phyloP scores from a whole-genome alignment of 345 rosid genomes.

The Gossypium bickii region DNA sequence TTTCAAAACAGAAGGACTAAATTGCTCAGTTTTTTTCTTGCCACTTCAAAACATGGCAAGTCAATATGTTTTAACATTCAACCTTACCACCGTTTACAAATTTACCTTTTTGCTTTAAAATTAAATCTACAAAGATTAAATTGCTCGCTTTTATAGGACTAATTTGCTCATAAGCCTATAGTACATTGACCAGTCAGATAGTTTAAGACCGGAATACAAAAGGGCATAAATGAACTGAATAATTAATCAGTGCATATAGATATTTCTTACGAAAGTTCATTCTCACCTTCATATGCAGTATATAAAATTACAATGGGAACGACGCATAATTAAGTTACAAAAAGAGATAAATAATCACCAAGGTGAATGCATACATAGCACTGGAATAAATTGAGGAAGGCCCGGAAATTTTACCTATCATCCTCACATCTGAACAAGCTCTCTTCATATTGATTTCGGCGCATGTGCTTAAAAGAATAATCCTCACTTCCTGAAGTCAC shows the following conservation, averaged over 20 bases:
- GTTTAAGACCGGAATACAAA: no score
- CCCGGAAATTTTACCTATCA: conserved; percentile 56
- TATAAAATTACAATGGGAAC: neutral
- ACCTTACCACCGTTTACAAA: no score
- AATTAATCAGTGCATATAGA: neutral
- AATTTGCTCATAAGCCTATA: no score
- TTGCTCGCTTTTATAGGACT: no score
- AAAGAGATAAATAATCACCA: neutral
- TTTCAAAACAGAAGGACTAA: no score
- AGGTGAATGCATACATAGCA: neutral
- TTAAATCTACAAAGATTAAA: no score
- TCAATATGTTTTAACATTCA: no score
- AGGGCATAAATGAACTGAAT: neutral
- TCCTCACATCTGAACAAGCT: conserved; percentile 97
- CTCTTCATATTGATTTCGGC: conserved; percentile 93
- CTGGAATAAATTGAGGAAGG: neutral
- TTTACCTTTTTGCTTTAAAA: no score
- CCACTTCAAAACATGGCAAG: no score
- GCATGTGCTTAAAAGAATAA: conserved; percentile 95
- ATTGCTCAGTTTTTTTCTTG: no score
- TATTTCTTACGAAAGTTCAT: conserved; percentile 4
- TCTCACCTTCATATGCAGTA: neutral
- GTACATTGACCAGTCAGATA: no score
- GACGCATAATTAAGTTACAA: neutral
- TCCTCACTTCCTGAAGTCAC: conserved; percentile 98